A percentile compares a stretch with the other conserved stretches of the same genome.
These are phyloP conservation scores for Aureobasidium zeae DNA, from an alignment of 2,329 filamentous ascomycete species.

Conservation along the genomic window DNA sequence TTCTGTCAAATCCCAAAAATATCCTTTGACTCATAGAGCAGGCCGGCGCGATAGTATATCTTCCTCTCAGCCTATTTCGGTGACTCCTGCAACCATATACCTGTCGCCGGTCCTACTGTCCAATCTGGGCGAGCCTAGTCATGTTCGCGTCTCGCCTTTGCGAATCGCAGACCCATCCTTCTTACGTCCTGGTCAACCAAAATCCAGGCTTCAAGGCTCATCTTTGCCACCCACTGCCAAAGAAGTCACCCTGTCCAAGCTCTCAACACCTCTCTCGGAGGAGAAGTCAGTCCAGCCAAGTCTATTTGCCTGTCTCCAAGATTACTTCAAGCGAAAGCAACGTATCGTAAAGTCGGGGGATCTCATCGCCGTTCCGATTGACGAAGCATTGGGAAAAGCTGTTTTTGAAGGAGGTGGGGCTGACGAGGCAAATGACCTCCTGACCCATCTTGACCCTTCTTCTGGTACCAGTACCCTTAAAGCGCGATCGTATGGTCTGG, in stretches of 20 bases:
- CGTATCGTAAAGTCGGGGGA: slow-evolving; percentile 81
- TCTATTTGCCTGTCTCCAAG: slow-evolving; percentile 76
- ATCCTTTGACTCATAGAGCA: slow-evolving; percentile 43
- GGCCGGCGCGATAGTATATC: slow-evolving; percentile 48
- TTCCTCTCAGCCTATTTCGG: slow-evolving; percentile 35
- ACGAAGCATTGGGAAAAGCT: slow-evolving; percentile 72
- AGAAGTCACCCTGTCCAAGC: slow-evolving; percentile 80
- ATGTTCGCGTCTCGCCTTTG: slow-evolving; percentile 68
- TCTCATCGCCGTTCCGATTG: slow-evolving; percentile 78
- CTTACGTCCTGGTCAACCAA: slow-evolving; percentile 26
- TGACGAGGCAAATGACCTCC: slow-evolving; percentile 54
- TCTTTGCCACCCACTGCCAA: slow-evolving; percentile 52
- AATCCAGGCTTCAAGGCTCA: slow-evolving; percentile 23
- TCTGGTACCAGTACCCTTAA: slow-evolving; percentile 31
- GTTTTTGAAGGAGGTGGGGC: slow-evolving; percentile 64
- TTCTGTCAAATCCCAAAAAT: slow-evolving; percentile 43
- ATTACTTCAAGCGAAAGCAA: slow-evolving; percentile 74
- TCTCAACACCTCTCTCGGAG: slow-evolving; percentile 80
- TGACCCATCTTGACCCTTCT: slow-evolving; percentile 7
- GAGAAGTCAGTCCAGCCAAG: slow-evolving; percentile 78
- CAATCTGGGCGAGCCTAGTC: slow-evolving; percentile 70
- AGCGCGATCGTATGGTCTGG: slow-evolving; percentile 21
- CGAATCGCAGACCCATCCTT: slow-evolving; percentile 32
- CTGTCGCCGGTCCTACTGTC: slow-evolving; percentile 78
- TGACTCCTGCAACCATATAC: slow-evolving; percentile 58